phyloP scores from a whole-genome alignment of 169 alveolate genomes.

The Eimeria necatrix region DNA sequence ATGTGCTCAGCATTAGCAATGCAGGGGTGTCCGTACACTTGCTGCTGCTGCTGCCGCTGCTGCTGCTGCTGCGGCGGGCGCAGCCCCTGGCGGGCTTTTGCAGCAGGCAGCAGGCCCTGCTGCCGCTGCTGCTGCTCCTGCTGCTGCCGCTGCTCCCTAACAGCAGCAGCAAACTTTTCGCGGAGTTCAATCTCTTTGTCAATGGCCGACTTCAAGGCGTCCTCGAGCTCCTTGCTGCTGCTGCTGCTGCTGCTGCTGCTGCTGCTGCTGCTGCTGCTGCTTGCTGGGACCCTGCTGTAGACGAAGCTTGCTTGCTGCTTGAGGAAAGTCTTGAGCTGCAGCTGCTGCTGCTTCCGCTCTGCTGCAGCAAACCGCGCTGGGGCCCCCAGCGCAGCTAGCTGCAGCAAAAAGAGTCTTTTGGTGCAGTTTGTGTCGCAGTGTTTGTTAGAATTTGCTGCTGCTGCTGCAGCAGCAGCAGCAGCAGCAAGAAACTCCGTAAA shows the following conservation, averaged over 20 bases:
- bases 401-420: conserved; percentile 38
- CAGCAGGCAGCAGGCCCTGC: neutral
- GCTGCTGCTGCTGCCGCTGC: conserved; percentile 67
- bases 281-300: neutral
- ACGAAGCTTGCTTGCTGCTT: conserved; percentile 34
- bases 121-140: conserved; percentile 40
- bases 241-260: conserved; percentile 28
- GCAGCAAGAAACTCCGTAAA: conserved; percentile 33
- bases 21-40: conserved; percentile 38
- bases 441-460: neutral
- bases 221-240: neutral
- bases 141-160: conserved; percentile 8
- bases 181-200: neutral
- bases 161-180: conserved; percentile 20
- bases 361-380: conserved; percentile 56
- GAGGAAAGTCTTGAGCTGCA: neutral
- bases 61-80: neutral
- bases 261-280: conserved; percentile 2
- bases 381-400: conserved; percentile 16
- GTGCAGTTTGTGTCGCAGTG: neutral
- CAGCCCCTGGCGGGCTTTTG: neutral
- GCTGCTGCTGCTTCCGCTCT: conserved; percentile 36
- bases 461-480: conserved; percentile 6
- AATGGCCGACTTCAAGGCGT: neutral
- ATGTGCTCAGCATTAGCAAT: neutral